Percentiles rank a stretch among this genome's conserved stretches.
Evolutionary conservation across 225 moss, liverwort and hornwort species (phyloP).

Genomic region (Neckera pumila): DNA sequence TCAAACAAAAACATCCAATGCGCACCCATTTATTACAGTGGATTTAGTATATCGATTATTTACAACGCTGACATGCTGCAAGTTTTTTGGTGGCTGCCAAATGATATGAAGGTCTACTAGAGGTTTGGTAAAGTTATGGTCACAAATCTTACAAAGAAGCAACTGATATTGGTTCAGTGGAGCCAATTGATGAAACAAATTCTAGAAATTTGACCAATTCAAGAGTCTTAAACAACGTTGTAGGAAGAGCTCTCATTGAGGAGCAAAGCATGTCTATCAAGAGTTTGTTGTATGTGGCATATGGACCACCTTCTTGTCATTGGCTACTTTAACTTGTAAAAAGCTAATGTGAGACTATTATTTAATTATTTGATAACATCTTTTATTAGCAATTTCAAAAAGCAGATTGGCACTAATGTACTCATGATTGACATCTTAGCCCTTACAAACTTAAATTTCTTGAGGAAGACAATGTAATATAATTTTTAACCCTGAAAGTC

Average conservation of each 20-base stretch:
- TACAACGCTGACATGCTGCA: neutral
- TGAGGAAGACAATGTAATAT: neutral
- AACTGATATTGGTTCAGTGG: too few relatives aligned
- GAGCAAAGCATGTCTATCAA: neutral
- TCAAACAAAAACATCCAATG: neutral
- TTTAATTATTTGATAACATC: neutral
- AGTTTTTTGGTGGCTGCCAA: neutral
- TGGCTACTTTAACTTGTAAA: neutral
- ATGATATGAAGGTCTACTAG: neutral
- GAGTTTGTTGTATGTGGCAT: neutral
- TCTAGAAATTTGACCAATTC: neutral
- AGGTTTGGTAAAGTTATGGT: neutral
- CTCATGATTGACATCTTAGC: neutral
- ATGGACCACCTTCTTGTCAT: too few relatives aligned
- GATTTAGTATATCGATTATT: neutral
- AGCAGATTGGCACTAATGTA: neutral
- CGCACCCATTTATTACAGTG: neutral
- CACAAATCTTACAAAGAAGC: neutral
- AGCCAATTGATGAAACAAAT: neutral
- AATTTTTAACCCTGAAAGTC: neutral
- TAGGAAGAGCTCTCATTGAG: neutral
- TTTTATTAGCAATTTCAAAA: neutral
- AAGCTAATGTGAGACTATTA: neutral
- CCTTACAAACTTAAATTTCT: neutral
- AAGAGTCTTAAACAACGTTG: too few relatives aligned